These are phyloP conservation scores for Serendipita sp. DNA, from an alignment of 768 basidiomycete species.

Conservation along the genomic window DNA sequence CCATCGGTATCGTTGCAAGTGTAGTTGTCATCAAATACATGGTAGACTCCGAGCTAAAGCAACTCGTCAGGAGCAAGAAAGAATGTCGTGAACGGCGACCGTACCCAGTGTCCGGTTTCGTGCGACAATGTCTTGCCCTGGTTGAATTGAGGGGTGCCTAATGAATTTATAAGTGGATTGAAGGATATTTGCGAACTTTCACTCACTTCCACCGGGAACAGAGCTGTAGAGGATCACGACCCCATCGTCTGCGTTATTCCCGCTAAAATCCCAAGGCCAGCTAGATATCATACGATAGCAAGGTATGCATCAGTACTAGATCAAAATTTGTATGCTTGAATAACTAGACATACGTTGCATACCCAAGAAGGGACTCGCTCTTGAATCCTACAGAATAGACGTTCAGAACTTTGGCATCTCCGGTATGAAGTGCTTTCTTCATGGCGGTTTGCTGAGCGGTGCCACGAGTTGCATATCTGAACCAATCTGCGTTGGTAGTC, in stretches of 20 bases:
- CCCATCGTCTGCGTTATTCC: conserved; percentile 22
- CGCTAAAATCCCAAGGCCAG: conserved; percentile 21
- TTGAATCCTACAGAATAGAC: background rate
- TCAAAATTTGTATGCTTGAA: background rate
- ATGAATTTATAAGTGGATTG: background rate
- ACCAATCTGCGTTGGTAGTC: background rate
- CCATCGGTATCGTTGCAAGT: background rate
- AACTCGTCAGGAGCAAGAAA: background rate
- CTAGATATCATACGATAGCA: conserved; percentile 20
- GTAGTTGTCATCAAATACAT: background rate
- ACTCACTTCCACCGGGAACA: conserved; percentile 5
- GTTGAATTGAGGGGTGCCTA: background rate
- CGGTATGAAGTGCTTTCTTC: background rate
- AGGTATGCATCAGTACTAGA: conserved; percentile 8
- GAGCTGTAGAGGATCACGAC: conserved; percentile 19
- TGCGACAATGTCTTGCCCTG: conserved; percentile 7
- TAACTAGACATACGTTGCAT: background rate
- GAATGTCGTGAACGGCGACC: conserved; percentile 7
- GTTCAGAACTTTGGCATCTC: background rate
- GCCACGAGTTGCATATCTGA: background rate
- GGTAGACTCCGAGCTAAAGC: background rate
- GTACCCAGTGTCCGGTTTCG: conserved; percentile 16
- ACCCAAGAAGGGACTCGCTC: background rate
- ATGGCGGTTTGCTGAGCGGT: background rate
- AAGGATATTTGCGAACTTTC: background rate